These are phyloP conservation scores for Quercus dentata DNA, from an alignment of 306 rosid species.

Conservation along the genomic window DNA sequence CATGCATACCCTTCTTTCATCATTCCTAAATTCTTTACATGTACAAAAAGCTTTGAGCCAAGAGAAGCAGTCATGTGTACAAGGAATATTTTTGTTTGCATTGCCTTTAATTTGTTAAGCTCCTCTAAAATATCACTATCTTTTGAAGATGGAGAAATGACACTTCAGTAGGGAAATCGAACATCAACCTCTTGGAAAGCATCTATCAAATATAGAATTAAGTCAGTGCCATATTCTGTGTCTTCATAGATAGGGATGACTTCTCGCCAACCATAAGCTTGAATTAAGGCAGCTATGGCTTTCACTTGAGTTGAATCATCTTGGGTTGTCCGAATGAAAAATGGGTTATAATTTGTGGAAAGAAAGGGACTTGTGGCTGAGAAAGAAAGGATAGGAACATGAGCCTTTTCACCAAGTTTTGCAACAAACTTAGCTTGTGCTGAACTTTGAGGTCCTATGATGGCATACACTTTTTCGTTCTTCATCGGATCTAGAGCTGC, in stretches of 20 bases:
- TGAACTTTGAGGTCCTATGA: slow-evolving; percentile 31
- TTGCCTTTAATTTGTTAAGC: slow-evolving; percentile 12
- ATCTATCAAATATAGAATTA: slow-evolving; percentile 23
- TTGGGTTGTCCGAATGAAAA: slow-evolving; percentile 27
- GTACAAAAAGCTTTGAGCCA: slow-evolving; percentile 19
- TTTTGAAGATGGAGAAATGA: slow-evolving; percentile 13
- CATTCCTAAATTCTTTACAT: slow-evolving; percentile 19
- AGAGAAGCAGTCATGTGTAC: slow-evolving; percentile 27
- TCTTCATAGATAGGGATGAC: slow-evolving; percentile 35
- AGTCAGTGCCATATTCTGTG: slow-evolving; percentile 32
- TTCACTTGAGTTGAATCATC: slow-evolving; percentile 19
- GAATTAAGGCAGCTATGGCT: slow-evolving; percentile 25
- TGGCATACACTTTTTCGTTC: slow-evolving; percentile 26
- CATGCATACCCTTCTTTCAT: slow-evolving; percentile 24
- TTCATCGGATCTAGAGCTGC: slow-evolving; percentile 21
- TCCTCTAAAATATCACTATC: background rate
- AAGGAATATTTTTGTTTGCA: slow-evolving; percentile 16
- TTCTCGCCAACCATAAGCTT: slow-evolving; percentile 26
- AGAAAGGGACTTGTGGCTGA: slow-evolving; percentile 36
- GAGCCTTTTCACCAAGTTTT: slow-evolving; percentile 15
- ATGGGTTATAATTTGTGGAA: slow-evolving; percentile 21
- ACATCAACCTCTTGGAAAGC: slow-evolving; percentile 20
- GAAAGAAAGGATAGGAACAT: slow-evolving; percentile 27
- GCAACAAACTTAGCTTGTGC: slow-evolving; percentile 30
- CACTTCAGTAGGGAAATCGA: slow-evolving; percentile 4